Base-by-base conservation (phyloP, 2,329 filamentous ascomycete genomes). In the Westerdykella aurantiaca region DNA sequence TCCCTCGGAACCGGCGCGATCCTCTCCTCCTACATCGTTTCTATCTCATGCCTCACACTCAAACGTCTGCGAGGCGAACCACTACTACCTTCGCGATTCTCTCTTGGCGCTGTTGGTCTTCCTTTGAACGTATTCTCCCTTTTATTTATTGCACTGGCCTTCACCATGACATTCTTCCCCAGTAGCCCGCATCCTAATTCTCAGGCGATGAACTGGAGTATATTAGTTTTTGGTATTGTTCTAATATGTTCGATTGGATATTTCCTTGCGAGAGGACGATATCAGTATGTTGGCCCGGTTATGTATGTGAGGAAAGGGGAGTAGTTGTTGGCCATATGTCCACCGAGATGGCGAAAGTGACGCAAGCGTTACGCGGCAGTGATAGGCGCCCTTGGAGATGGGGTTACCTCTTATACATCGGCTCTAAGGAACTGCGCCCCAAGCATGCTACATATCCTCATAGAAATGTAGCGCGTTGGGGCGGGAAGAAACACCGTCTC, bases 201-300 rank as follows among this genome's bases (percentile, higher is more conserved):
- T 21, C 31, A 40, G 23, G 41, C 12, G 42, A 49, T 49, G 31
- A 50, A 50, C 25, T 50, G 46, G 48, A 63, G 60, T 37, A 52
- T 63, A 31, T 57, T 51, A 2, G 70, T 74, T 55, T 72, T 69
- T 44, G 58, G 61, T 14, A 66, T 56, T 3, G 57, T 71, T 31
- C 53, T 72, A 31, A 52, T 63, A 18, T 64, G 70, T 40, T 67
- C 69, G 5, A 57, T 64, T 5, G 42, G 61, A 0, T 73, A 67
- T 45, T 73, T 72, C 47, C 49, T 56, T 18, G 21, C 64, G 4
- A 47, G 53, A 29, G 71, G 68, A 11, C 55, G 59, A 39, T 54
- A 67, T 39, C 55, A 58, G 34, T 73, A 72, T 46, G 38, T 38
- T 4, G 50, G 50, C 11, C 50, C 50, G 22, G 41, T 43, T 10